phyloP scores from a whole-genome alignment of 2,329 filamentous ascomycete genomes.

The Ophiocordyceps sinensis region DNA sequence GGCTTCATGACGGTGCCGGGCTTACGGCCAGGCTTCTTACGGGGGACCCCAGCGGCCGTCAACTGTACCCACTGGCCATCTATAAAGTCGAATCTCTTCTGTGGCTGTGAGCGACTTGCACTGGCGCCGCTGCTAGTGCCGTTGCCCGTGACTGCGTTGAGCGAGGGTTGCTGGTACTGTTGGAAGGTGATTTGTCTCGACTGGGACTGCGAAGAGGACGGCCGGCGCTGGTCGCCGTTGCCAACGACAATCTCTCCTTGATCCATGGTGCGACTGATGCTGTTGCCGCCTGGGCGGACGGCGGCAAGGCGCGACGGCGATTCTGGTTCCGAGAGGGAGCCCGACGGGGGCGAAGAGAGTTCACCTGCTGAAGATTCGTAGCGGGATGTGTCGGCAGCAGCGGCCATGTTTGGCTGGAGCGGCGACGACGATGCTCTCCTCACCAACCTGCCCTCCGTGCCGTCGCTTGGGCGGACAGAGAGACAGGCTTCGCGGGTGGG shows the following conservation, averaged over 20 bases:
- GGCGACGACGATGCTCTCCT: background rate
- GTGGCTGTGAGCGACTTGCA: slow-evolving; percentile 6
- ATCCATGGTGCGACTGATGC: slow-evolving; percentile 23
- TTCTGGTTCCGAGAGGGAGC: slow-evolving; percentile 32
- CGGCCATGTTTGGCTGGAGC: slow-evolving; percentile 10
- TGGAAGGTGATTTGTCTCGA: slow-evolving; percentile 12
- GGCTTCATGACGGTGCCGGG: slow-evolving; percentile 40
- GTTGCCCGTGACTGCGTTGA: slow-evolving; percentile 3
- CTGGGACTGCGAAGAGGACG: background rate
- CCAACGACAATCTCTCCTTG: slow-evolving; percentile 30
- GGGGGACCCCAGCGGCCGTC: slow-evolving; percentile 41
- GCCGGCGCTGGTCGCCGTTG: slow-evolving; percentile 16
- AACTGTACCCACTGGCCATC: slow-evolving; percentile 30
- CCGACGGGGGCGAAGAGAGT: slow-evolving; percentile 37
- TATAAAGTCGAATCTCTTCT: slow-evolving; percentile 18
- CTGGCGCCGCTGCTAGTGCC: background rate
- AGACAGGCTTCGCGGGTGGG: no score
- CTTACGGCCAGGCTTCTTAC: slow-evolving; percentile 52
- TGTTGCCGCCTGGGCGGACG: slow-evolving; percentile 12
- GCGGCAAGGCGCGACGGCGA: slow-evolving; percentile 25
- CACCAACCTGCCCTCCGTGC: background rate
- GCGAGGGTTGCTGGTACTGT: slow-evolving; percentile 10
- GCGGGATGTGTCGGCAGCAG: slow-evolving; percentile 18
- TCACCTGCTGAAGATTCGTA: slow-evolving; percentile 33
- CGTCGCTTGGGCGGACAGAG: background rate